These are phyloP conservation scores for Lyophyllum semitale DNA, from an alignment of 768 basidiomycete species.

Conservation along the genomic window DNA sequence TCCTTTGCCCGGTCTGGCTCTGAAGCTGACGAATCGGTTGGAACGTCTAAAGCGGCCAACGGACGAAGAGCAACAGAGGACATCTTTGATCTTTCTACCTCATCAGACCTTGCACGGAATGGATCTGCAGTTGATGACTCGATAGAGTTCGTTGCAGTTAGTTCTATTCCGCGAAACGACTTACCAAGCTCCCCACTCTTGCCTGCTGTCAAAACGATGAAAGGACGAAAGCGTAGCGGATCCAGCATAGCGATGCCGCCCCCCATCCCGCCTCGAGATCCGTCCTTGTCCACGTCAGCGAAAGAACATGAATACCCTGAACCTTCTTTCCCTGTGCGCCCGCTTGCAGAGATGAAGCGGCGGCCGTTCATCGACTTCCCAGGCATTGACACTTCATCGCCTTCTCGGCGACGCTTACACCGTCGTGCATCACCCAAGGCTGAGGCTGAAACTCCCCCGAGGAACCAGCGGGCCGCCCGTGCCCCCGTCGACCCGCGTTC, in stretches of 20 bases:
- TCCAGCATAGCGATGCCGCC: slow-evolving; percentile 26
- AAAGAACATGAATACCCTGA: slow-evolving; percentile 18
- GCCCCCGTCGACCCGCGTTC: slow-evolving; percentile 7
- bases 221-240: slow-evolving; percentile 3
- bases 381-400: slow-evolving; percentile 26
- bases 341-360: slow-evolving; percentile 17
- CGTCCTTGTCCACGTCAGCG: slow-evolving; percentile 14
- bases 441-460: slow-evolving; percentile 20
- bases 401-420: slow-evolving; percentile 38
- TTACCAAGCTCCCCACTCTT: slow-evolving; percentile 11
- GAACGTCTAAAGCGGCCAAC: slow-evolving; percentile 3
- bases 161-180: background rate
- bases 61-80: background rate
- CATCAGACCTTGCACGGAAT: background rate
- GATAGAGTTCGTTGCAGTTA: slow-evolving; percentile 18
- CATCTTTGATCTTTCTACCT: slow-evolving; percentile 4
- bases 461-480: background rate
- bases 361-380: slow-evolving; percentile 28
- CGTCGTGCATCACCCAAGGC: slow-evolving; percentile 34
- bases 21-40: slow-evolving; percentile 26
- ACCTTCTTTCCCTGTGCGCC: slow-evolving; percentile 30
- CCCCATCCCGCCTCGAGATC: slow-evolving; percentile 22
- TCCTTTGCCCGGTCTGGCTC: background rate
- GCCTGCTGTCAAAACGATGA: slow-evolving; percentile 9
- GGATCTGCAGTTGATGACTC: slow-evolving; percentile 14